phyloP scores from a whole-genome alignment of 2,329 filamentous ascomycete genomes.

The Colletotrichum incanum region DNA sequence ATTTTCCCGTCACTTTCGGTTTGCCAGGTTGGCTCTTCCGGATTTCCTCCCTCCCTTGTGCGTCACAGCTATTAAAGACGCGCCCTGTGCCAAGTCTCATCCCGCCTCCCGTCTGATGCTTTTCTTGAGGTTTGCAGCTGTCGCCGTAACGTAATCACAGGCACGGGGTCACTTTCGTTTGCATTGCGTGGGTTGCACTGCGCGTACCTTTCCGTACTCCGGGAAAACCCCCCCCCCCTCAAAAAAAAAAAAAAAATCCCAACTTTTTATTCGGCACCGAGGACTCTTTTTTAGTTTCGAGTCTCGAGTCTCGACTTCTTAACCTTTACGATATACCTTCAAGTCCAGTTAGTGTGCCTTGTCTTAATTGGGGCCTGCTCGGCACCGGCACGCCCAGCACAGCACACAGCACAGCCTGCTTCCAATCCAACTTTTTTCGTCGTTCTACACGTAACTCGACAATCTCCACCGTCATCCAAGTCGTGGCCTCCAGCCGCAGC shows the following conservation, averaged over 20 bases:
- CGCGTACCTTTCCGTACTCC: too few relatives aligned
- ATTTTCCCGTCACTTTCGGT: background rate
- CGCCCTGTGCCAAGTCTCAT: constrained; percentile 30
- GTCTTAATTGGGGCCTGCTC: background rate
- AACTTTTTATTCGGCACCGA: too few relatives aligned
- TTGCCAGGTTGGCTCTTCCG: background rate
- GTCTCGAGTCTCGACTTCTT: background rate
- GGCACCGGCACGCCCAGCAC: constrained; percentile 4
- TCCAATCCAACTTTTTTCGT: background rate
- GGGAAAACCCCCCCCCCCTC: too few relatives aligned
- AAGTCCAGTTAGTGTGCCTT: background rate
- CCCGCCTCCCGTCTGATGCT: background rate
- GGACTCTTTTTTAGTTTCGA: background rate
- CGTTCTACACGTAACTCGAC: constrained; percentile 10
- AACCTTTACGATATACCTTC: background rate
- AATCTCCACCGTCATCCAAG: constrained; percentile 22
- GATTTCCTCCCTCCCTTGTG: background rate
- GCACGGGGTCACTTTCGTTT: background rate
- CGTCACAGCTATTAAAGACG: constrained; percentile 21
- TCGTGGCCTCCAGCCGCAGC: constrained; percentile 30
- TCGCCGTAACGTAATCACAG: background rate
- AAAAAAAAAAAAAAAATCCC: too few relatives aligned
- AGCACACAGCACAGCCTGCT: constrained; percentile 25
- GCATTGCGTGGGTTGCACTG: background rate
- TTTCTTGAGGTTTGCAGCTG: constrained; percentile 1